Evolutionary conservation across 108 stramenopile species (phyloP), one percentile per base, ranked within the genome.

Genomic region (Epipyxis sp.): DNA sequence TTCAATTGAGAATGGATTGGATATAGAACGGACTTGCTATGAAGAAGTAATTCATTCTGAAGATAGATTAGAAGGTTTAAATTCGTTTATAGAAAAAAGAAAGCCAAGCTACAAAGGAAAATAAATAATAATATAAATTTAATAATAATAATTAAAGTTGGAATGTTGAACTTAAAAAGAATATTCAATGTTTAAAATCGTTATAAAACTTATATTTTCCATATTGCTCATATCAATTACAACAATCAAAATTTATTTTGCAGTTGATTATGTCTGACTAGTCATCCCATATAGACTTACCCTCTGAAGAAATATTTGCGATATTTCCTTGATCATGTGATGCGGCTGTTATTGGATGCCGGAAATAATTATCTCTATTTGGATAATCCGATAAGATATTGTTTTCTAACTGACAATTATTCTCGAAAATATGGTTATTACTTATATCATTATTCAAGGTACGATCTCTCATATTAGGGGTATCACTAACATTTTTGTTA

Each of bases 61-160:
- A 40, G 92, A 93, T 79, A 77, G 92, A 50, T 42, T 90, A 74
- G 92, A 93, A 77, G 92, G 92, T 0, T 74, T 93, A 20, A 77
- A 77, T 25, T 90, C 92, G 6, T 93, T 93, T 68, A 69, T 59
- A 42, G 92, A 93, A 46, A 86, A 87, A 65, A 54, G 92, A 79
- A 78, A 71, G 29, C 92, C 92, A 16, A 76, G 77, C 1, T 93
- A 90, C 69, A 84, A 59, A 2, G 92, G 92, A 32, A 44, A 89
- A 61, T 91, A 81, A 34, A 20, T 78, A 6, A 42, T 29, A 32
- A 43, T 77, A 59, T 58, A 40, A 76, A 76, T 42, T 76, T 57
- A 25, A 57, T 57, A 57, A 16, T 16, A 25, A 3, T 13, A 65
- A 32, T 35, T 65, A 65, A 32, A 13, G 25, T 65, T 65, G 34